Percentiles rank a stretch among this genome's conserved stretches.
phyloP scores from a whole-genome alignment of 768 basidiomycete species.

The Chalciporus piperatus region DNA sequence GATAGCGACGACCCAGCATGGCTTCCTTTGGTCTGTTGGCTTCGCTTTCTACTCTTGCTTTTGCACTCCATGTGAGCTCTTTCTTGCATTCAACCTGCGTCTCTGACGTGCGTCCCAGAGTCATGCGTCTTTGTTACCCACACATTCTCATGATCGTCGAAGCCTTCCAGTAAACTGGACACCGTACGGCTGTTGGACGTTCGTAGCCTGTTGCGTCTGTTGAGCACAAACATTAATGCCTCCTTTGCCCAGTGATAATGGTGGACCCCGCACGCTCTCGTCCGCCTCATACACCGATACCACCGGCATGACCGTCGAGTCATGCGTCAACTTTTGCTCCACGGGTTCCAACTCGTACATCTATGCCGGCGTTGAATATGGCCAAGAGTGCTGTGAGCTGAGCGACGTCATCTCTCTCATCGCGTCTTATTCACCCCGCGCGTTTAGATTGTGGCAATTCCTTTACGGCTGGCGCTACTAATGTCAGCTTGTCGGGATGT shows the following conservation, averaged over 20 bases:
- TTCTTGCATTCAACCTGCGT: neutral
- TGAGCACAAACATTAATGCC: constrained; percentile 13
- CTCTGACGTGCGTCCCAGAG: neutral
- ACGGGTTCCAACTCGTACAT: constrained; percentile 39
- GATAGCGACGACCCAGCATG: constrained; percentile 7
- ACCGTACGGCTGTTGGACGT: constrained; percentile 63
- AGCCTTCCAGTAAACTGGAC: constrained; percentile 54
- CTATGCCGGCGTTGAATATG: constrained; percentile 71
- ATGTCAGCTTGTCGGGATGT: constrained; percentile 51
- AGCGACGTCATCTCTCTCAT: neutral
- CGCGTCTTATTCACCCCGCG: neutral
- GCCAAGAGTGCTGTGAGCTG: constrained; percentile 58
- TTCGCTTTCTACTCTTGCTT: neutral
- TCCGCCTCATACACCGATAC: constrained; percentile 45
- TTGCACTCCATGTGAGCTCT: constrained; percentile 9
- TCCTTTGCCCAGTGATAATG: constrained; percentile 45
- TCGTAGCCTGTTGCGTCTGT: constrained; percentile 11
- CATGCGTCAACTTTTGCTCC: constrained; percentile 44
- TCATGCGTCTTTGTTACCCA: constrained; percentile 2
- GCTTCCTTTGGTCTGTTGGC: neutral
- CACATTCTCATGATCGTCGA: constrained; percentile 12
- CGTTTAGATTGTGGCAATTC: constrained; percentile 60
- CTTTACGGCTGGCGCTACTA: constrained; percentile 44
- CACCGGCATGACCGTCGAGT: constrained; percentile 60
- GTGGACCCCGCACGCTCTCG: constrained; percentile 55